phyloP scores from a whole-genome alignment of 73 alveolate species.

The Symbiodinium pilosum region DNA sequence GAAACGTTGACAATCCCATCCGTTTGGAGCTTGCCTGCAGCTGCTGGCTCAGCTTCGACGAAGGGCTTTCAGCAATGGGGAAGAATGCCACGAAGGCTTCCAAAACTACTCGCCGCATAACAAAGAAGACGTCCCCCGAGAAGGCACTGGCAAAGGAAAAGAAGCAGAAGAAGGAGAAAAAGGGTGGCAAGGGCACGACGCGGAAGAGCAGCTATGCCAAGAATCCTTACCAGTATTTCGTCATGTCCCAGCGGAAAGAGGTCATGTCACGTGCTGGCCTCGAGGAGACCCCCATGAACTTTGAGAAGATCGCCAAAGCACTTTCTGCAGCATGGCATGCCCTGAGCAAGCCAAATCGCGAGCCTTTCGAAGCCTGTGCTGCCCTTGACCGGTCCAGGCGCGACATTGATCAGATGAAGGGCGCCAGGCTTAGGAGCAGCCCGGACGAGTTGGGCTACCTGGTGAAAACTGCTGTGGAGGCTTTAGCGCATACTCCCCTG shows the following conservation, averaged over 20 bases:
- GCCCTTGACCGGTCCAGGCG: constrained; percentile 29
- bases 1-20: too few species aligned
- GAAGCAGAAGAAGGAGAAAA: neutral
- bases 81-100: neutral
- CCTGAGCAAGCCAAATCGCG: neutral
- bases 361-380: constrained; percentile 54
- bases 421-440: constrained; percentile 24
- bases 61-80: neutral
- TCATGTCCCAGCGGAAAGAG: neutral
- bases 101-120: neutral
- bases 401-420: constrained; percentile 25
- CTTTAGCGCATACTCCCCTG: neutral
- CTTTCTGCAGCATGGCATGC: constrained; percentile 51
- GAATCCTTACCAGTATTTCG: neutral
- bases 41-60: neutral
- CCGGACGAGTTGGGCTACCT: neutral
- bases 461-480: neutral
- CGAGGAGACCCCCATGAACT: neutral
- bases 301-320: constrained; percentile 8
- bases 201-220: neutral
- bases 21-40: too few species aligned
- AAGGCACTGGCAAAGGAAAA: too few species aligned
- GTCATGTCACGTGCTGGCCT: neutral
- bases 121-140: neutral
- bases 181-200: neutral